Evolutionary conservation across 257 asterid species (phyloP).

Genomic region (Rubia yunnanensis): DNA sequence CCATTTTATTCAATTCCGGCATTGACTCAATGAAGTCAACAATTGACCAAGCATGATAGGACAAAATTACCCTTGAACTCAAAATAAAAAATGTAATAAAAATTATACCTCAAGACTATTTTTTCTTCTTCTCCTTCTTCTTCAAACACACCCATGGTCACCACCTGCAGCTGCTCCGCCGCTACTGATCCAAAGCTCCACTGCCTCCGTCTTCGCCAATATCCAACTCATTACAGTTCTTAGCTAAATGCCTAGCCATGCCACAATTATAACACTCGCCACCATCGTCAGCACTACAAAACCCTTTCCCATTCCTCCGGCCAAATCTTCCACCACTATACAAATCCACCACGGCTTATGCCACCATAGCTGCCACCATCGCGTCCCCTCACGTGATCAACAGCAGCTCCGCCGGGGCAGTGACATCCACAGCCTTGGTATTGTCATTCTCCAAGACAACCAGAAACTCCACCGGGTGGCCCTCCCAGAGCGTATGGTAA

Average conservation of each 20-base stretch:
- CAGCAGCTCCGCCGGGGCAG: conserved; percentile 54
- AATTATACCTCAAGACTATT: too few species aligned
- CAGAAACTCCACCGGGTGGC: conserved; percentile 71
- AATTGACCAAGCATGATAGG: too few species aligned
- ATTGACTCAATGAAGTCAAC: too few species aligned
- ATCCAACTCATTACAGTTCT: conserved; percentile 19
- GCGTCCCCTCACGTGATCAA: conserved; percentile 17
- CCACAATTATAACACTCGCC: conserved; percentile 35
- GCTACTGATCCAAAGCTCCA: too few species aligned
- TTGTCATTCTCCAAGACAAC: conserved; percentile 41
- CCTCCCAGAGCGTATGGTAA: conserved; percentile 57
- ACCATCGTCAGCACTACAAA: conserved; percentile 19
- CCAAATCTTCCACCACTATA: conserved; percentile 19
- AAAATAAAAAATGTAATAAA: too few species aligned
- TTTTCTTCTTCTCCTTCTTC: too few species aligned
- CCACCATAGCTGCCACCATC: conserved; percentile 23
- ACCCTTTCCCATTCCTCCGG: conserved; percentile 24
- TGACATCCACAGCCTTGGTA: conserved; percentile 62
- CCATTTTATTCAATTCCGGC: too few species aligned
- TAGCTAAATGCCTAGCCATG: conserved; percentile 28
- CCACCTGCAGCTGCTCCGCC: conserved; percentile 19
- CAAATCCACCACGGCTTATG: conserved; percentile 19
- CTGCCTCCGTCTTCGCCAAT: not conserved
- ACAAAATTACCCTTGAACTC: too few species aligned
- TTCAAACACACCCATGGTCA: too few species aligned